These are phyloP conservation scores for Kandelia obovata DNA, from an alignment of 345 rosid genomes.

Conservation along the genomic window DNA sequence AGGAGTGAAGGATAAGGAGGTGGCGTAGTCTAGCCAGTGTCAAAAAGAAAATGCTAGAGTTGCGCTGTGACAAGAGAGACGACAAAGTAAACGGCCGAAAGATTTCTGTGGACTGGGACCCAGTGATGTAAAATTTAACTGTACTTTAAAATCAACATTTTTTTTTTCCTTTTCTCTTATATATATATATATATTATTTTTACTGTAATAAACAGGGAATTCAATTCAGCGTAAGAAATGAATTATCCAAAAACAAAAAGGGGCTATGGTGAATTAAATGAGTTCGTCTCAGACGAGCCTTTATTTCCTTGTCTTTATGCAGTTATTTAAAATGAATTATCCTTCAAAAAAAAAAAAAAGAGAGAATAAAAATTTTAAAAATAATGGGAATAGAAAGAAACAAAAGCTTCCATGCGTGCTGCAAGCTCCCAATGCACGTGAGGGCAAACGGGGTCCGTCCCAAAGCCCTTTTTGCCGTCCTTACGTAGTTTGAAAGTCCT, in stretches of 20 bases:
- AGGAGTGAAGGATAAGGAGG: conserved; percentile 19
- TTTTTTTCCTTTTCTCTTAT: neutral
- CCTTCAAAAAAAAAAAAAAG: too few relatives aligned
- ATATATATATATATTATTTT: too few relatives aligned
- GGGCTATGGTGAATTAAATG: too few relatives aligned
- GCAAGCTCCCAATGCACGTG: conserved; percentile 32
- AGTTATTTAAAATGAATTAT: too few relatives aligned
- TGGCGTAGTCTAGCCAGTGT: conserved; percentile 6
- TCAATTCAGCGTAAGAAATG: too few relatives aligned
- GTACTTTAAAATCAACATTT: neutral
- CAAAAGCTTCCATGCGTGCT: conserved; percentile 36
- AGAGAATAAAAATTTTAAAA: too few relatives aligned
- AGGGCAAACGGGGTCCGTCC: conserved; percentile 42
- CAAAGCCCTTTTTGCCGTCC: conserved; percentile 2
- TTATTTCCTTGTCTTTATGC: too few relatives aligned
- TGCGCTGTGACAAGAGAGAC: conserved; percentile 19
- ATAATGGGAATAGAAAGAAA: conserved; percentile 4
- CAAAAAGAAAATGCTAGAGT: neutral
- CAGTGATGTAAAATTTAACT: conserved; percentile 12
- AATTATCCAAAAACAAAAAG: too few relatives aligned
- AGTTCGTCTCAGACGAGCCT: too few relatives aligned
- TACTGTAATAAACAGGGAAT: too few relatives aligned
- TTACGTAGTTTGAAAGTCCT: too few relatives aligned
- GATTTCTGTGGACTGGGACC: conserved; percentile 35
- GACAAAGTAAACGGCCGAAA: conserved; percentile 41